Conservation (phyloP, 1,284 basidiomycete genomes). For the Naganishia sp. region DNA sequence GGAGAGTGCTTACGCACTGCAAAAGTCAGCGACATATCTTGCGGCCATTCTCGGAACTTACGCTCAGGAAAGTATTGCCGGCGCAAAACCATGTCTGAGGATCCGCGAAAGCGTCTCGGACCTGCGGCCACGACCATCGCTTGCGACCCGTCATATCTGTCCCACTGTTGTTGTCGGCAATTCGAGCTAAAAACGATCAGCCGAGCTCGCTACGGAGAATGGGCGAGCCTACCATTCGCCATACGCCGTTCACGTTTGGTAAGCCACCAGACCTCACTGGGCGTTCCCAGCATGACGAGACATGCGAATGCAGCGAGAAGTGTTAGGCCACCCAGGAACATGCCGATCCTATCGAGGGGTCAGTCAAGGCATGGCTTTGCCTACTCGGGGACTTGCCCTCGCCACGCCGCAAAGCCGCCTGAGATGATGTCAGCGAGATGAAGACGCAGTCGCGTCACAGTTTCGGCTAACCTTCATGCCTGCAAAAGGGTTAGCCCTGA, state of each 20-base stretch:
- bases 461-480: not conserved
- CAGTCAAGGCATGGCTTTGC: not conserved
- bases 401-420: slow-evolving; percentile 41
- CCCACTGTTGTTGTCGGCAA: slow-evolving; percentile 43
- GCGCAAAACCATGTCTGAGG: slow-evolving; percentile 44
- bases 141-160: slow-evolving; percentile 41
- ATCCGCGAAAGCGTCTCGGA: slow-evolving; percentile 40
- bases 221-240: slow-evolving; percentile 25
- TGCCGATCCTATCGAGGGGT: slow-evolving; percentile 37
- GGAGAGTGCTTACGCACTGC: not conserved
- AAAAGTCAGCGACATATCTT: not conserved
- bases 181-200: slow-evolving; percentile 35
- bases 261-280: slow-evolving; percentile 45
- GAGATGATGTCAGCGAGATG: not conserved
- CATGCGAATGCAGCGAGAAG: slow-evolving; percentile 37
- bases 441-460: not conserved
- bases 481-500: not conserved
- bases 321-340: slow-evolving; percentile 46
- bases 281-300: slow-evolving; percentile 43
- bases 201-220: not conserved
- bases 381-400: slow-evolving; percentile 22
- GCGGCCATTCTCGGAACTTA: not conserved
- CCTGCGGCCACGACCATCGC: slow-evolving; percentile 46
- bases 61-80: slow-evolving; percentile 39
- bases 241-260: slow-evolving; percentile 39